A percentile compares a stretch with the other conserved stretches of the same genome.
phyloP scores from a whole-genome alignment of 371 early-diverging fungal genomes.

The Rhizomucor pusillus region DNA sequence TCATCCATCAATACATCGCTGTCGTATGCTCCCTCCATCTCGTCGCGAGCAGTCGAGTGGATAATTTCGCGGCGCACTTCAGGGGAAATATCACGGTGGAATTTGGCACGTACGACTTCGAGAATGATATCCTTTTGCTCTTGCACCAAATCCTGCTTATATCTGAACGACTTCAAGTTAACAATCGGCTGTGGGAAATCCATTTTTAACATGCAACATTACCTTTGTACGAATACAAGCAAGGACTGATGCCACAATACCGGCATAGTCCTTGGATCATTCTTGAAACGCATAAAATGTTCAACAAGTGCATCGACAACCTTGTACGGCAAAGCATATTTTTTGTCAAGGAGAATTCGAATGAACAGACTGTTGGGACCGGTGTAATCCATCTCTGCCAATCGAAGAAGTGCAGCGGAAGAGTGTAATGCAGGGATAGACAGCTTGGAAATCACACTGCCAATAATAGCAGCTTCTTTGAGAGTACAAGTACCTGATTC shows the following conservation, averaged over 20 bases:
- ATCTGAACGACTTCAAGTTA: conserved; percentile 44
- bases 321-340: conserved; percentile 96
- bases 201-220: neutral
- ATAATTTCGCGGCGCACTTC: conserved; percentile 90
- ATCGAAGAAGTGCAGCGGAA: conserved; percentile 87
- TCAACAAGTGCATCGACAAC: conserved; percentile 93
- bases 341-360: conserved; percentile 94
- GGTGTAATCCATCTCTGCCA: conserved; percentile 98
- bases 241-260: conserved; percentile 98
- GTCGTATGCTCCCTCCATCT: conserved; percentile 39
- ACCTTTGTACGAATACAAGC: conserved; percentile 91
- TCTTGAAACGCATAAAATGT: conserved; percentile 90
- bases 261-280: conserved; percentile 81
- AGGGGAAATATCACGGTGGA: conserved; percentile 82
- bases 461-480: conserved; percentile 95
- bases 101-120: conserved; percentile 75
- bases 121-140: conserved; percentile 93
- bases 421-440: conserved; percentile 95
- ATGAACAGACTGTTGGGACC: conserved; percentile 93
- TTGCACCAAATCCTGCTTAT: conserved; percentile 91
- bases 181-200: neutral
- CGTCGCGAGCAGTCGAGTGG: conserved; percentile 63
- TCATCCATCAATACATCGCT: conserved; percentile 20
- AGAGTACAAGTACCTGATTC: conserved; percentile 94
- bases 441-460: conserved; percentile 87